Percentiles rank a stretch among this genome's conserved stretches.
These are phyloP conservation scores for Aspergillus sclerotiicarbonarius DNA, from an alignment of 495 filamentous ascomycete genomes.

Conservation along the genomic window DNA sequence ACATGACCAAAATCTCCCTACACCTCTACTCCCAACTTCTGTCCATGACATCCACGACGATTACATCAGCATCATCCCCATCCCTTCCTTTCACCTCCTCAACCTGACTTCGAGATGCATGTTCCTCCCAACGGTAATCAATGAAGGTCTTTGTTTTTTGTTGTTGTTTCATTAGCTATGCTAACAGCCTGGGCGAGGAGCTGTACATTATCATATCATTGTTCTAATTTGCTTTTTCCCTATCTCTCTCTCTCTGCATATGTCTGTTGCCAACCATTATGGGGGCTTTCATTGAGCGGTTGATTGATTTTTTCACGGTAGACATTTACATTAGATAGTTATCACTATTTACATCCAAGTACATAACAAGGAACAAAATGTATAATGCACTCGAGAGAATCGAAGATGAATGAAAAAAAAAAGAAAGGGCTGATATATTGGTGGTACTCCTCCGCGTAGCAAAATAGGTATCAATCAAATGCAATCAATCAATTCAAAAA, in stretches of 20 bases:
- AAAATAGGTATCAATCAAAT: not conserved
- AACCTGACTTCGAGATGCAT: not conserved
- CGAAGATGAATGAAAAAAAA: not conserved
- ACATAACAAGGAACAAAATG: not conserved
- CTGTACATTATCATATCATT: constrained; percentile 13
- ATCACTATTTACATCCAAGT: constrained; percentile 1
- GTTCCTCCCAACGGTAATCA: constrained; percentile 2
- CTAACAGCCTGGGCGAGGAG: constrained; percentile 6
- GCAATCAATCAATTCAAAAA: too few species aligned
- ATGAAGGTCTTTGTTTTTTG: constrained; percentile 7
- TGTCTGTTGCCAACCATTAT: not conserved
- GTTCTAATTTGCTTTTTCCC: too few species aligned
- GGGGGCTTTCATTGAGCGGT: constrained; percentile 12
- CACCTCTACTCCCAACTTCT: not conserved
- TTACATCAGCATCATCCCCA: not conserved
- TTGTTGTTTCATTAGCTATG: constrained; percentile 2
- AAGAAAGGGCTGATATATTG: not conserved
- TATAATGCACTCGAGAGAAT: not conserved
- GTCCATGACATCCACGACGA: not conserved
- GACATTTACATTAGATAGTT: constrained; percentile 11
- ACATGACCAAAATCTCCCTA: not conserved
- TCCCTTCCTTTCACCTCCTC: not conserved
- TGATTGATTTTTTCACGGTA: not conserved
- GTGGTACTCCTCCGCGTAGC: not conserved
- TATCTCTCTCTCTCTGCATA: not conserved